Conservation (phyloP, 2,329 filamentous ascomycete genomes). For the Arachnopeziza araneosa region DNA sequence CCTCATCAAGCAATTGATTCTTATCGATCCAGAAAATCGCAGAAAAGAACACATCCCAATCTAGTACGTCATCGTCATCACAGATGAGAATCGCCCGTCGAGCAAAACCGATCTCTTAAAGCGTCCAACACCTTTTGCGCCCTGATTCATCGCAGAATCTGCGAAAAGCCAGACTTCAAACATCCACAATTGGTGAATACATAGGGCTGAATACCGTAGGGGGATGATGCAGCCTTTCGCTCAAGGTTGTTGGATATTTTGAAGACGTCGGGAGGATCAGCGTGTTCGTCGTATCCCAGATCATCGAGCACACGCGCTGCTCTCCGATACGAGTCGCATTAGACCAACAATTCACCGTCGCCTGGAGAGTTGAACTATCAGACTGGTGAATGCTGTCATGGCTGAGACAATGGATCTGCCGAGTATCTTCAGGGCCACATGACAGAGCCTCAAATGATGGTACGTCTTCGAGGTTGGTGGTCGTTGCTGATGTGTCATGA, state of each 20-base stretch:
- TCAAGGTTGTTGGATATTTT: neutral
- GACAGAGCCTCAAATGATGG: constrained; percentile 2
- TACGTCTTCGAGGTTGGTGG: neutral
- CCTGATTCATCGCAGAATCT: neutral
- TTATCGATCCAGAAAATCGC: neutral
- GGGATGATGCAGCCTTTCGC: neutral
- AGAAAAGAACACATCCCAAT: neutral
- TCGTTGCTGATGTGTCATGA: neutral
- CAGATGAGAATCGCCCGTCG: neutral
- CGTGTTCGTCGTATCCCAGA: neutral
- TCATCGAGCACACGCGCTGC: neutral
- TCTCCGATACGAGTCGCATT: neutral
- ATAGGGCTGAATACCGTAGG: neutral
- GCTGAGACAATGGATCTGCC: neutral
- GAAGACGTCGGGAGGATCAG: neutral
- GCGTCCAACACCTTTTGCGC: neutral
- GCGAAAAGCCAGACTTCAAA: neutral
- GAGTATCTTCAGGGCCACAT: neutral
- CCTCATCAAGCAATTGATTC: neutral
- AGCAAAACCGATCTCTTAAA: neutral
- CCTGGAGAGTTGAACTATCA: neutral
- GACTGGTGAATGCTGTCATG: neutral
- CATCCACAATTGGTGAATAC: neutral
- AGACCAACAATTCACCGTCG: neutral
- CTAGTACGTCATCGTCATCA: neutral